Evolutionary conservation across 176 grass and related monocot species (phyloP).

Genomic region (Rhynchospora breviuscula): DNA sequence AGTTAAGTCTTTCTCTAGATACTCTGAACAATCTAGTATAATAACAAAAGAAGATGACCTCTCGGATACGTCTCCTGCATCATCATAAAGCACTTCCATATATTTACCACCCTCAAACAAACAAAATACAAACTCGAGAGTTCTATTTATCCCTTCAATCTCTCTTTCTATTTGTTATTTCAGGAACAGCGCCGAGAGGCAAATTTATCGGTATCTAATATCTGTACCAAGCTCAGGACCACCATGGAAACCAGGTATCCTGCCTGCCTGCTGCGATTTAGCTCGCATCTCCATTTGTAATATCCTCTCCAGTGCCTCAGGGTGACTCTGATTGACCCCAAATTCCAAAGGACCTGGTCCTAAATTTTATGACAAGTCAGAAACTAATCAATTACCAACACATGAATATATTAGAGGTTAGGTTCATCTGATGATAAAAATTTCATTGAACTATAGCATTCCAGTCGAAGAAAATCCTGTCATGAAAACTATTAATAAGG

Average conservation of each 20-base stretch:
- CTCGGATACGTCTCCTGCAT: background rate
- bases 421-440: background rate
- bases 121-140: background rate
- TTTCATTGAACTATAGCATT: background rate
- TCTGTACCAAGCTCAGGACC: conserved; percentile 58
- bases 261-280: conserved; percentile 56
- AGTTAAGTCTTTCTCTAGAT: background rate
- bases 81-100: conserved; percentile 4
- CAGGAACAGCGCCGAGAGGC: background rate
- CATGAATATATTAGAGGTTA: background rate
- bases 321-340: conserved; percentile 36
- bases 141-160: background rate
- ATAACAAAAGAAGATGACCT: background rate
- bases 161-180: background rate
- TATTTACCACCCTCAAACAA: background rate
- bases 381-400: background rate
- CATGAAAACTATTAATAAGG: background rate
- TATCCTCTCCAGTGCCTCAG: conserved; percentile 63
- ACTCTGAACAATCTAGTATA: conserved; percentile 4
- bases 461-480: background rate
- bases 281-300: conserved; percentile 78
- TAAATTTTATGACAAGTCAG: conserved; percentile 6
- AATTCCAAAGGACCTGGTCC: conserved; percentile 32
- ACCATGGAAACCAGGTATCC: conserved; percentile 44
- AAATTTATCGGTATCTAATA: conserved; percentile 55